These are phyloP conservation scores for Lachnellula occidentalis DNA, from an alignment of 2,329 filamentous ascomycete species.

Conservation along the genomic window DNA sequence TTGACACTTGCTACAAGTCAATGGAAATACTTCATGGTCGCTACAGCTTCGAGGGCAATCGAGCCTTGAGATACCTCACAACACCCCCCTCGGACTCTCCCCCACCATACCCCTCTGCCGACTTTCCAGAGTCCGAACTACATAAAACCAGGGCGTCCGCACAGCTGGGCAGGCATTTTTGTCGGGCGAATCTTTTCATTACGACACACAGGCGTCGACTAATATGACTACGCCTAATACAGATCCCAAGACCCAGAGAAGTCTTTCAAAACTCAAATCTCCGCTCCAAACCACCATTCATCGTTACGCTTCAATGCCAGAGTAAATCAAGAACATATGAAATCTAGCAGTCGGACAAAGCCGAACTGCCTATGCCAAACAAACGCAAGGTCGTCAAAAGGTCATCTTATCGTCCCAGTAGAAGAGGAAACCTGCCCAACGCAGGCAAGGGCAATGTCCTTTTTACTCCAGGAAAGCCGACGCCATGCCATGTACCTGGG, in stretches of 20 bases:
- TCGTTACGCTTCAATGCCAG: slow-evolving; percentile 13
- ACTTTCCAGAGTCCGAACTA: neutral
- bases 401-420: slow-evolving; percentile 26
- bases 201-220: neutral
- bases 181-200: slow-evolving; percentile 4
- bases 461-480: slow-evolving; percentile 7
- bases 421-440: slow-evolving; percentile 13
- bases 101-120: neutral
- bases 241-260: slow-evolving; percentile 19
- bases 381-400: slow-evolving; percentile 21
- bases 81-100: neutral
- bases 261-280: slow-evolving; percentile 15
- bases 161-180: neutral
- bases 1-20: neutral
- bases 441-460: slow-evolving; percentile 19
- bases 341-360: slow-evolving; percentile 15
- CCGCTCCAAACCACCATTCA: slow-evolving; percentile 7
- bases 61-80: too few species aligned
- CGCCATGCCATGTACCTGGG: slow-evolving; percentile 9
- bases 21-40: too few species aligned
- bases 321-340: slow-evolving; percentile 12
- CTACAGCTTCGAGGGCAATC: too few species aligned
- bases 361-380: slow-evolving; percentile 12
- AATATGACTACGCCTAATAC: slow-evolving; percentile 25
- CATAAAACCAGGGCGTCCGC: neutral